Percentiles rank a stretch among this genome's conserved stretches.
These are phyloP conservation scores for Pichia sp. DNA, from an alignment of 1,139 yeast species.

Conservation along the genomic window DNA sequence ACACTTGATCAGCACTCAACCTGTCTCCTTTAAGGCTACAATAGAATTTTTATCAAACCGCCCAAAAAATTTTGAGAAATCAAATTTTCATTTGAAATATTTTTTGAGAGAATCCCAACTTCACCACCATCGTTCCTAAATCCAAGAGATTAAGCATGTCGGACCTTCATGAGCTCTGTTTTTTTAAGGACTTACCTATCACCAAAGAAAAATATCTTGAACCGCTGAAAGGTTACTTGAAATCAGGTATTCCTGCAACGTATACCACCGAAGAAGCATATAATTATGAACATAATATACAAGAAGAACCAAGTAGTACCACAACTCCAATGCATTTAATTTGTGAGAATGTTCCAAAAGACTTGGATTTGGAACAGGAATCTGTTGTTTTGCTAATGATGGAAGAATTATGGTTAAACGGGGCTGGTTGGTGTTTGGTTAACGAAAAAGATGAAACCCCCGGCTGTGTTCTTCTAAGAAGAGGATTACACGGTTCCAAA, in stretches of 20 bases:
- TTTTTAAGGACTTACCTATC: constrained; percentile 50
- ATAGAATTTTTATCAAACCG: no score
- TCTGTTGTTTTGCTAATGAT: constrained; percentile 47
- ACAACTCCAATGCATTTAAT: constrained; percentile 77
- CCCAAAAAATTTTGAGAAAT: no score
- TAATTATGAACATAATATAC: constrained; percentile 38
- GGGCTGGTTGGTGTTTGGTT: constrained; percentile 84
- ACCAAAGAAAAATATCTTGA: constrained; percentile 33
- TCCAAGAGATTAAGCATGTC: constrained; percentile 36
- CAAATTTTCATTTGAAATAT: no score
- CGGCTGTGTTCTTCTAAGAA: constrained; percentile 57
- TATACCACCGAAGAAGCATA: constrained; percentile 73
- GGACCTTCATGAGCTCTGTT: constrained; percentile 62
- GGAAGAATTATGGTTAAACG: constrained; percentile 63
- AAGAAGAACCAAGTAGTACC: constrained; percentile 33
- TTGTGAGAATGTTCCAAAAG: constrained; percentile 42
- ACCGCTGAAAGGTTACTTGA: constrained; percentile 38
- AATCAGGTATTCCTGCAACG: constrained; percentile 70
- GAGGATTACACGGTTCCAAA: constrained; percentile 35
- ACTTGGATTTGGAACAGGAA: constrained; percentile 38
- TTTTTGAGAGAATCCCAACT: no score
- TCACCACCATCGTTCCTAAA: neutral
- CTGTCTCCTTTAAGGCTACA: no score
- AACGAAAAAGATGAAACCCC: constrained; percentile 66
- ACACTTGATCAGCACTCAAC: no score